phyloP scores from a whole-genome alignment of 2,329 filamentous ascomycete species.

The Talaromyces verruculosus region DNA sequence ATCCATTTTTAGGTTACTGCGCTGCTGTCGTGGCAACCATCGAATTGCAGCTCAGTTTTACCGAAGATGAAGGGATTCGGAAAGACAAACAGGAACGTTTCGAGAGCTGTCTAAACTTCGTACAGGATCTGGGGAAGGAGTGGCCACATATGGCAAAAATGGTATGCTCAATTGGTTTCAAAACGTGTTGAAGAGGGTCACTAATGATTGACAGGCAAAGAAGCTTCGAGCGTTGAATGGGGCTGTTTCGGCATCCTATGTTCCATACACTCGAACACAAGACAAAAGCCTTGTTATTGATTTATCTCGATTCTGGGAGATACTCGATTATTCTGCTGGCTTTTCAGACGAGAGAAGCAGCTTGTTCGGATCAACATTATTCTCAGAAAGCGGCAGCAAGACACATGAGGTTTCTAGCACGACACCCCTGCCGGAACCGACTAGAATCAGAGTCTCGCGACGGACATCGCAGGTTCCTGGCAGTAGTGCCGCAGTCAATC shows the following conservation, averaged over 20 bases:
- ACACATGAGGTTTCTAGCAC: slow-evolving; percentile 46
- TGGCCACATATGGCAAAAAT: slow-evolving; percentile 51
- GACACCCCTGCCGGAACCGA: slow-evolving; percentile 46
- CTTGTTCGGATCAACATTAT: slow-evolving; percentile 47
- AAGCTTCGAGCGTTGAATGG: slow-evolving; percentile 46
- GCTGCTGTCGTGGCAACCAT: slow-evolving; percentile 56
- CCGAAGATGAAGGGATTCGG: slow-evolving; percentile 41
- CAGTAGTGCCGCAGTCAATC: slow-evolving; percentile 26
- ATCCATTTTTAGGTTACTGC: slow-evolving; percentile 52
- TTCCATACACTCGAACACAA: slow-evolving; percentile 36
- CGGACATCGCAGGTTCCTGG: slow-evolving; percentile 22
- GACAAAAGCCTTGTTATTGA: slow-evolving; percentile 46
- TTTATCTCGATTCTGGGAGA: slow-evolving; percentile 51
- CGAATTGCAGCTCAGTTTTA: slow-evolving; percentile 55
- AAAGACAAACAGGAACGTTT: slow-evolving; percentile 47
- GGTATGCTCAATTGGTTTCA: slow-evolving; percentile 30
- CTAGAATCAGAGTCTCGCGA: slow-evolving; percentile 34
- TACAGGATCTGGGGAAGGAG: slow-evolving; percentile 41
- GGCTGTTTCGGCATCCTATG: slow-evolving; percentile 48
- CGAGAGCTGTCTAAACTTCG: slow-evolving; percentile 48
- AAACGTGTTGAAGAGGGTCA: not conserved
- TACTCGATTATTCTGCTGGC: slow-evolving; percentile 49
- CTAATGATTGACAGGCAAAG: slow-evolving; percentile 37
- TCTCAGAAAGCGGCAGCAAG: slow-evolving; percentile 29
- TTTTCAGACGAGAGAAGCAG: slow-evolving; percentile 36